A percentile compares a stretch with the other conserved stretches of the same genome.
Evolutionary conservation across 139 green algal genomes (phyloP).

Genomic region (Trebouxia sp.): DNA sequence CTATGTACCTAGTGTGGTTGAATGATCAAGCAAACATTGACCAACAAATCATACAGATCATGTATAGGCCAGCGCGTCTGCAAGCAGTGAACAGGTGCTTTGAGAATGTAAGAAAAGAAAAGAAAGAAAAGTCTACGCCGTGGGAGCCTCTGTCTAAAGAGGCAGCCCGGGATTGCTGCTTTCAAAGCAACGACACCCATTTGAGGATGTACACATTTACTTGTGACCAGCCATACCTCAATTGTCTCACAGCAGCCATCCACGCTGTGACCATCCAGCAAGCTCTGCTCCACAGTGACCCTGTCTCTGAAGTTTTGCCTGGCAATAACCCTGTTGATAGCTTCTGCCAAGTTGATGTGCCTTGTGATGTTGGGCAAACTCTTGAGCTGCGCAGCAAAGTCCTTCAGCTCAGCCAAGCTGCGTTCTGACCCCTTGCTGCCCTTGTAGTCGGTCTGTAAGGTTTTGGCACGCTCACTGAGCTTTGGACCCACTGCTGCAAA

Average conservation of each 20-base stretch:
- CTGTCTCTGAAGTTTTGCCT: slow-evolving; percentile 52
- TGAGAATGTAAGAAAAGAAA: no score
- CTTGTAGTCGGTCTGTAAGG: slow-evolving; percentile 50
- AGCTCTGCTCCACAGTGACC: slow-evolving; percentile 66
- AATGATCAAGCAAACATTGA: no score
- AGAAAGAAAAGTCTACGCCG: no score
- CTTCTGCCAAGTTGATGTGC: slow-evolving; percentile 48
- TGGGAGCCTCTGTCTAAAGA: no score
- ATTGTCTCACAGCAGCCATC: slow-evolving; percentile 57
- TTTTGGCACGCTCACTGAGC: slow-evolving; percentile 44
- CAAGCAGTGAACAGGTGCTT: no score
- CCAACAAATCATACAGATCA: no score
- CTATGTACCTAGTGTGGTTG: no score
- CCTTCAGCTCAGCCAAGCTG: slow-evolving; percentile 49
- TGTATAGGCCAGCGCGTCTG: no score
- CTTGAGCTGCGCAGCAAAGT: slow-evolving; percentile 67
- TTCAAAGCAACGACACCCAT: no score
- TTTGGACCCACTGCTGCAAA: slow-evolving; percentile 48
- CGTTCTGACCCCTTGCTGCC: slow-evolving; percentile 22
- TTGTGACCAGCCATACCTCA: slow-evolving; percentile 43
- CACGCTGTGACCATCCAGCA: slow-evolving; percentile 65
- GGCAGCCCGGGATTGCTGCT: no score
- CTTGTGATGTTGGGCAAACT: slow-evolving; percentile 55
- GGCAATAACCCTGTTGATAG: slow-evolving; percentile 31
- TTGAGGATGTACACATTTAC: no score